These are phyloP conservation scores for Vitis hybrid DNA, from an alignment of 177 flowering plant species.

Conservation along the genomic window DNA sequence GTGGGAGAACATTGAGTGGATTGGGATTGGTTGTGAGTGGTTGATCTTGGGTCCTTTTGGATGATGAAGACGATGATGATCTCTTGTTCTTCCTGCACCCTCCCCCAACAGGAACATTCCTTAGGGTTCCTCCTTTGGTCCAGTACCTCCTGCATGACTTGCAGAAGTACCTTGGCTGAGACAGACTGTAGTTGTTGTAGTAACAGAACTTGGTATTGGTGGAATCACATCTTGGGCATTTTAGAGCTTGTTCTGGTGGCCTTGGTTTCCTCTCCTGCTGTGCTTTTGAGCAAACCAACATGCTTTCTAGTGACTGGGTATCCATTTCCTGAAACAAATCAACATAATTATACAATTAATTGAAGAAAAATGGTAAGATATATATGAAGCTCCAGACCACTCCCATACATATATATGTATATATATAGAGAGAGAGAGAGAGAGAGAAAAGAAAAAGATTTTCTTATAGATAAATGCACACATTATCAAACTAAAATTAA, in stretches of 20 bases:
- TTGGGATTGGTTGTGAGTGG: conserved; percentile 20
- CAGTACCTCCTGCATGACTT: conserved; percentile 89
- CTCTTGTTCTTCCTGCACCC: conserved; percentile 87
- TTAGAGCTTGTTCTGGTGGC: conserved; percentile 80
- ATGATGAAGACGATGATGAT: conserved; percentile 45
- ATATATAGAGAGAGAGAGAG: too few relatives aligned
- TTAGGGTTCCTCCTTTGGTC: conserved; percentile 87
- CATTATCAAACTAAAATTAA: too few relatives aligned
- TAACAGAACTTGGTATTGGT: conserved; percentile 90
- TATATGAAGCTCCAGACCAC: neutral
- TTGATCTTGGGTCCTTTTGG: conserved; percentile 37
- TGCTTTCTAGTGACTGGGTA: conserved; percentile 57
- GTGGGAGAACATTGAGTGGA: conserved; percentile 31
- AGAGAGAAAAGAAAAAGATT: too few relatives aligned
- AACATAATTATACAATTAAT: neutral
- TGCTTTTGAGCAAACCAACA: conserved; percentile 53
- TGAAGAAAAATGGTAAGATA: neutral
- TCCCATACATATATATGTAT: too few relatives aligned
- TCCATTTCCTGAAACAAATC: conserved; percentile 46
- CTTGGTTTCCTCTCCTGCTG: conserved; percentile 57
- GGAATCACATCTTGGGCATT: conserved; percentile 94
- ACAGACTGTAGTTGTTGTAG: conserved; percentile 93
- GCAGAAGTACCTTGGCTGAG: conserved; percentile 95
- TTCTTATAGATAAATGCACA: too few relatives aligned
- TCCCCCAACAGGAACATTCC: conserved; percentile 95